Evolutionary conservation across 805 yeast species (phyloP).

Genomic region (Candida boidinii): DNA sequence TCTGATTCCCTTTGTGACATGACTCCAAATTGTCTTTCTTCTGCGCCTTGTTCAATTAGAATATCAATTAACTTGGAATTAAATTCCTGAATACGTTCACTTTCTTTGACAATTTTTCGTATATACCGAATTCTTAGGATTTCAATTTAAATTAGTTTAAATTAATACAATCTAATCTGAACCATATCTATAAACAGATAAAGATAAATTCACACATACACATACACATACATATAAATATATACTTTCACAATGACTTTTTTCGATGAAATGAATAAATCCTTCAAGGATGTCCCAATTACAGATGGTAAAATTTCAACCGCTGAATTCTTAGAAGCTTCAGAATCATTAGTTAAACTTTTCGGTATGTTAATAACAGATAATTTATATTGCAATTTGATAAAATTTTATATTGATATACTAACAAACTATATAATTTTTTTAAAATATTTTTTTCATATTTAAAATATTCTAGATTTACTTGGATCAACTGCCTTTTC

Average conservation of each 20-base stretch:
- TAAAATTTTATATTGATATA: background rate
- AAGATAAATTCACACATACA: background rate
- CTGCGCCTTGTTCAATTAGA: no score
- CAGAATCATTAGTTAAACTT: constrained; percentile 73
- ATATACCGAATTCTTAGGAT: no score
- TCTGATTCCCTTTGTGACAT: no score
- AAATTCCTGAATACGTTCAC: no score
- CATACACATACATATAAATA: background rate
- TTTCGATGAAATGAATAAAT: constrained; percentile 68
- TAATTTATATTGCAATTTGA: background rate
- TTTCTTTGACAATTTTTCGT: no score
- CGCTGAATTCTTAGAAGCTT: constrained; percentile 68
- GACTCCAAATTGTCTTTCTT: no score
- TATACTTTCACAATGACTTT: constrained; percentile 46
- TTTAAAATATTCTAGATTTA: constrained; percentile 41
- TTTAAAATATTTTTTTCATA: background rate
- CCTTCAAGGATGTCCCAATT: constrained; percentile 70
- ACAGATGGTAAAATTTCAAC: constrained; percentile 60
- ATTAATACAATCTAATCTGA: background rate
- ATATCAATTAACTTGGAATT: no score
- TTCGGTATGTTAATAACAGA: constrained; percentile 51
- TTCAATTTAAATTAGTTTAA: no score
- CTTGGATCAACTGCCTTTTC: constrained; percentile 79
- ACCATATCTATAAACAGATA: background rate
- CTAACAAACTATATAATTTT: background rate